phyloP scores from a whole-genome alignment of 2,329 filamentous ascomycete genomes.

The Microcyclospora tardicrescens region DNA sequence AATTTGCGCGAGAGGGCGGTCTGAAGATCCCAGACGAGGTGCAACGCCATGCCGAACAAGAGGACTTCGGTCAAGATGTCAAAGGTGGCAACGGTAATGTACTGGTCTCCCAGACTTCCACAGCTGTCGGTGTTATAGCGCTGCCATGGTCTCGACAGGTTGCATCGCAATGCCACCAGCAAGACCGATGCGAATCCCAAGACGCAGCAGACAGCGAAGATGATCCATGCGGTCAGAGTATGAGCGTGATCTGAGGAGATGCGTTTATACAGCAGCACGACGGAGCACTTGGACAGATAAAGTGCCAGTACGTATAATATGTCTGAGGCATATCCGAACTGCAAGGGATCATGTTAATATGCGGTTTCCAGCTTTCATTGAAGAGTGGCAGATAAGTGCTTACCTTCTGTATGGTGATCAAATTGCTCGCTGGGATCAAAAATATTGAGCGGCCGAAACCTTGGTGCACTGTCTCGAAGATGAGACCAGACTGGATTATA shows the following conservation, averaged over 20 bases:
- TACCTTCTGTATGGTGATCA: no score
- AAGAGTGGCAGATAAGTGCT: no score
- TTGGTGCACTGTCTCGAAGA: neutral
- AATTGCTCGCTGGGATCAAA: no score
- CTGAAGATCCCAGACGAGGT: constrained; percentile 28
- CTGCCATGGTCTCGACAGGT: constrained; percentile 13
- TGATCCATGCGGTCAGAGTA: constrained; percentile 22
- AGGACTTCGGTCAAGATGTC: constrained; percentile 29
- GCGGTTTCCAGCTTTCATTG: no score
- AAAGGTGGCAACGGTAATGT: constrained; percentile 23
- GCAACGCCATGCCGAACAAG: constrained; percentile 26
- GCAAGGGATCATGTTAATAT: no score
- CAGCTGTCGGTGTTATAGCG: neutral
- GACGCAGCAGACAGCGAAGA: constrained; percentile 25
- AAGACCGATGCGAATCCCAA: constrained; percentile 30
- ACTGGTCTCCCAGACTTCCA: neutral
- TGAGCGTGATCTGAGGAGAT: constrained; percentile 33
- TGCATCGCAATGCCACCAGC: constrained; percentile 29
- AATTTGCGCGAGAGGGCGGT: constrained; percentile 27
- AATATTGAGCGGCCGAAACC: constrained; percentile 23
- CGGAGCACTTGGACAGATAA: constrained; percentile 32
- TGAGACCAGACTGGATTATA: neutral
- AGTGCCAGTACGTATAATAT: constrained; percentile 31
- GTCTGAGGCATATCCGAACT: constrained; percentile 9
- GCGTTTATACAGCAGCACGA: constrained; percentile 32